Evolutionary conservation across 148 eudicot genomes (phyloP).

Genomic region (Agrostemma githago): DNA sequence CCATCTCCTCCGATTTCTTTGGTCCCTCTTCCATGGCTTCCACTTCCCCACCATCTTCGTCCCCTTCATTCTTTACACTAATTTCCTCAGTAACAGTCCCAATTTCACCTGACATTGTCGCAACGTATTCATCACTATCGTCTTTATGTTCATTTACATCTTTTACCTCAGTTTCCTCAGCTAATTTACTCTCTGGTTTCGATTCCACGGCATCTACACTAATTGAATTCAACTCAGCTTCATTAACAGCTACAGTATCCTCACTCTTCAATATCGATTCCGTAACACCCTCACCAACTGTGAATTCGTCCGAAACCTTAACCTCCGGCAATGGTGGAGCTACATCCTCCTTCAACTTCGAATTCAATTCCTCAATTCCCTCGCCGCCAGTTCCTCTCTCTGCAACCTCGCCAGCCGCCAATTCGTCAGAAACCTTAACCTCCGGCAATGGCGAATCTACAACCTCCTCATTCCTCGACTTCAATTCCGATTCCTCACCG

Average conservation of each 20-base stretch:
- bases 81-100: not conserved
- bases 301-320: not conserved
- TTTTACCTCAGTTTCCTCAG: slow-evolving; percentile 15
- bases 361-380: not conserved
- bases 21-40: not conserved
- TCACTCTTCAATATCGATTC: not conserved
- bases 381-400: not conserved
- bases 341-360: not conserved
- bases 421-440: not conserved
- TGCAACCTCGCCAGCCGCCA: not conserved
- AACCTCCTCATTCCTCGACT: not conserved
- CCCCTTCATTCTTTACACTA: slow-evolving; percentile 10
- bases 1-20: not conserved
- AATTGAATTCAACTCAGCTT: not conserved
- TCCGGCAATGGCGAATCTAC: not conserved
- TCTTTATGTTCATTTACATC: not conserved
- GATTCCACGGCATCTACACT: not conserved
- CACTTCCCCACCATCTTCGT: not conserved
- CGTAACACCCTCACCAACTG: not conserved
- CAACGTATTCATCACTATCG: not conserved
- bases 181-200: not conserved
- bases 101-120: not conserved
- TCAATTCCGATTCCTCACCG: not conserved
- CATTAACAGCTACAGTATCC: not conserved
- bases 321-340: not conserved